Base-by-base conservation (phyloP, 257 asterid species). In the Avicennia marina region DNA sequence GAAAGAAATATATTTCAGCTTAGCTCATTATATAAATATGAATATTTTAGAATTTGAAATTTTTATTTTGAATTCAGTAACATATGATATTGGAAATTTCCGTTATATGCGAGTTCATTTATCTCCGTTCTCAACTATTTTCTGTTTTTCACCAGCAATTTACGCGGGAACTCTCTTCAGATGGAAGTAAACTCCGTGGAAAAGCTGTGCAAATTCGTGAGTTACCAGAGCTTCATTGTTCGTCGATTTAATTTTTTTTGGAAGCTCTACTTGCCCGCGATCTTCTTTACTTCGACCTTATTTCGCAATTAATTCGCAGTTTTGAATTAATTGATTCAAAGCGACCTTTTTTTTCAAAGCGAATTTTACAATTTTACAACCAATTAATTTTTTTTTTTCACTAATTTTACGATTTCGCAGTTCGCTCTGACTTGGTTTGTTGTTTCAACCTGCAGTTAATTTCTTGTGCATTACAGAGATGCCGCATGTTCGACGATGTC, bases 391-490 rank as follows among this genome's bases (percentile, higher is more conserved):
- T 49, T 4, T 49, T 1, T 19, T 20, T 38, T 1, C 2, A 11
- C 7, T 26, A 24, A 2, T 27, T 25, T 60, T 15, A 12, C 52
- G 19, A 16, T n/a, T 22, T 52, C 20, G n/a, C 61, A 12, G 13
- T 17, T 4, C 3, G 56, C 4, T n/a, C 51, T 60, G 65, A 57
- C 43, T 32, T 7, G 4, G 26, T 56, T 63, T 3, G 29, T 22
- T 3, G 18, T 21, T 48, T 58, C 22, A 43, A 21, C 39, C 52
- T 60, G 64, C 77, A 89, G 97, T 63, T 89, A n/a, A 86, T 89
- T 68, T 83, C 81, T 43, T 67, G 72, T 60, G 90, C 94, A 10
- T 72, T 81, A 65, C 94, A 67, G 68, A 71, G 97, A 65, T 89
- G 97, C 79, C 97, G 91, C 34, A 47, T 69, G 73, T 60, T 75